Evolutionary conservation across 2,329 filamentous ascomycete genomes (phyloP).

Genomic region (Cladophialophora immunda): DNA sequence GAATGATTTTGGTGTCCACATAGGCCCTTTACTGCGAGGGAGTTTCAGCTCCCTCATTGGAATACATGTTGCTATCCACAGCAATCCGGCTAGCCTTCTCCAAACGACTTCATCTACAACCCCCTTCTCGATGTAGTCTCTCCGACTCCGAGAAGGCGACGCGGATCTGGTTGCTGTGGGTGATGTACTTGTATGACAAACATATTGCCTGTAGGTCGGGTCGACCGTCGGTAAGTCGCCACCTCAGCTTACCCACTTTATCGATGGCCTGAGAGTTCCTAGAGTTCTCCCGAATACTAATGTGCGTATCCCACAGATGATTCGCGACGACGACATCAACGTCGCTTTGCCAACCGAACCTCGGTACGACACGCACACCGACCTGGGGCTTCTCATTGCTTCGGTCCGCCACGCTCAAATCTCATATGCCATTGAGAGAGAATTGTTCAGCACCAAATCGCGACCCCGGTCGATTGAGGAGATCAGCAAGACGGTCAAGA

Average conservation of each 20-base stretch:
- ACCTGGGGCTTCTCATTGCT: background rate
- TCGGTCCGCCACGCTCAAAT: constrained; percentile 13
- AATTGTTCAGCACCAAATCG: background rate
- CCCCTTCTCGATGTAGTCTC: background rate
- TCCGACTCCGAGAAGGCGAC: background rate
- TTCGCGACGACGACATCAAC: constrained; percentile 22
- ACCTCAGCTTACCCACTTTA: no score
- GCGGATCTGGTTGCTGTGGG: constrained; percentile 21
- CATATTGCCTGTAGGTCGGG: constrained; percentile 14
- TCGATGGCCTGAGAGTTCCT: no score
- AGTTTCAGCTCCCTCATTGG: constrained; percentile 1
- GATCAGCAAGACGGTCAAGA: background rate
- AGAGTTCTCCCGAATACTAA: no score
- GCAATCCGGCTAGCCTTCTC: constrained; percentile 11
- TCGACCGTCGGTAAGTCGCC: constrained; percentile 23
- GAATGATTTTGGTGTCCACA: background rate
- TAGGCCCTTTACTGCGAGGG: constrained; percentile 12
- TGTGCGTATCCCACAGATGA: constrained; percentile 3
- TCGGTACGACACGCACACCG: background rate
- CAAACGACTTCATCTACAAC: constrained; percentile 17
- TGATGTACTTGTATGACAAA: constrained; percentile 18
- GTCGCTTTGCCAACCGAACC: constrained; percentile 2
- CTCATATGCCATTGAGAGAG: constrained; percentile 6
- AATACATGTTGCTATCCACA: constrained; percentile 13
- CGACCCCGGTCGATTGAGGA: background rate